Evolutionary conservation across 345 rosid genomes (phyloP).

Genomic region (Gossypioides kirkii): DNA sequence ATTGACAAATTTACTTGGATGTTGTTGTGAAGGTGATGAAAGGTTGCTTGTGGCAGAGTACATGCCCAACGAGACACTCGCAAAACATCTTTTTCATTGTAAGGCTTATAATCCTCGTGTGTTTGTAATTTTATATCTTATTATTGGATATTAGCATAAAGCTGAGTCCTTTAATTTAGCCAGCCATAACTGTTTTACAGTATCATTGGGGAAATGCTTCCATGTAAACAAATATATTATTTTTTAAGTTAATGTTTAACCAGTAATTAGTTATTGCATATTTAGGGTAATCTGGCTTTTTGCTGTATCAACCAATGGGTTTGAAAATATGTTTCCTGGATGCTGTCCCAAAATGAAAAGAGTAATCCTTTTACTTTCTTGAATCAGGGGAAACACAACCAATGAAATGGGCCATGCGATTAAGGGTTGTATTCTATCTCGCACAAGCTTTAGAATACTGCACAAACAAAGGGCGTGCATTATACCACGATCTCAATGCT

Average conservation of each 20-base stretch:
- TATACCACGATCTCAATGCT: slow-evolving; percentile 95
- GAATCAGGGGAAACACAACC: slow-evolving; percentile 86
- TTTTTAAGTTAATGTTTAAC: not conserved
- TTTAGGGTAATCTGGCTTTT: not conserved
- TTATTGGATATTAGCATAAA: not conserved
- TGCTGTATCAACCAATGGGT: not conserved
- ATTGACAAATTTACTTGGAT: slow-evolving; percentile 83
- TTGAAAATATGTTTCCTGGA: not conserved
- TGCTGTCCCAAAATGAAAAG: not conserved
- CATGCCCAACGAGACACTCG: slow-evolving; percentile 90
- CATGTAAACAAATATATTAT: not conserved
- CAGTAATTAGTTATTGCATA: not conserved
- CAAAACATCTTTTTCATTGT: slow-evolving; percentile 93
- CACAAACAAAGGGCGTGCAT: slow-evolving; percentile 69
- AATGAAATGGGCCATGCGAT: slow-evolving; percentile 97
- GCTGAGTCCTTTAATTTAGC: not conserved
- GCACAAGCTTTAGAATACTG: slow-evolving; percentile 96
- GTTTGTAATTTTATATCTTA: not conserved
- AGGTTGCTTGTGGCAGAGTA: slow-evolving; percentile 79
- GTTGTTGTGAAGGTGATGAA: slow-evolving; percentile 86
- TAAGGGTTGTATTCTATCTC: slow-evolving; percentile 86
- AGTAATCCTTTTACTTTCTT: slow-evolving; percentile 3
- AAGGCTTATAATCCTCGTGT: slow-evolving; percentile 16
- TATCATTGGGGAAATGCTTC: not conserved
- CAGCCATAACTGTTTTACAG: not conserved